Percentiles rank a stretch among this genome's conserved stretches.
Evolutionary conservation across 805 yeast species (phyloP).

Genomic region (Metschnikowia lochheadii): DNA sequence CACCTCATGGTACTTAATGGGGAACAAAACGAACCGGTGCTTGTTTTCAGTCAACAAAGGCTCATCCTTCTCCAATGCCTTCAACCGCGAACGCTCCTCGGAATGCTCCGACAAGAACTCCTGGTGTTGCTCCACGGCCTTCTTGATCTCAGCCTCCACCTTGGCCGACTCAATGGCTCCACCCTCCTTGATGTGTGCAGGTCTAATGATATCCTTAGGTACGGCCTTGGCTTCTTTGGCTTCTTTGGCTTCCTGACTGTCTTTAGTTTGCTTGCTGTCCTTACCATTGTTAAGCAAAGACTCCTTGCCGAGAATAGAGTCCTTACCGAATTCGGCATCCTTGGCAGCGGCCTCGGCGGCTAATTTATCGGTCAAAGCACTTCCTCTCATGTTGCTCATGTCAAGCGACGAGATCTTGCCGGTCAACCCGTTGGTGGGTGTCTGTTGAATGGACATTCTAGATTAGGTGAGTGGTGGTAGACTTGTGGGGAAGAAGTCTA

Average conservation of each 20-base stretch:
- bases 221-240: conserved; percentile 12
- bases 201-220: conserved; percentile 19
- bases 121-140: conserved; percentile 40
- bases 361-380: conserved; percentile 39
- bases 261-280: background rate
- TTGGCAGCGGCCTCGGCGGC: conserved; percentile 33
- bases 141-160: conserved; percentile 23
- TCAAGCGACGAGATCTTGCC: conserved; percentile 41
- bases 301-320: conserved; percentile 18
- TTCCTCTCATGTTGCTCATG: conserved; percentile 29
- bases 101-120: conserved; percentile 58
- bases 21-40: conserved; percentile 88
- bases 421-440: conserved; percentile 44
- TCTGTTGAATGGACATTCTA: conserved; percentile 36
- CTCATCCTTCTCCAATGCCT: conserved; percentile 79
- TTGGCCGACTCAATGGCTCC: conserved; percentile 19
- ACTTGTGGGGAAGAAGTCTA: too few species aligned
- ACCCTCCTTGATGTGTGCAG: conserved; percentile 17
- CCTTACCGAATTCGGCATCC: conserved; percentile 15
- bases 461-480: too few species aligned
- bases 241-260: background rate
- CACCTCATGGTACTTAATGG: conserved; percentile 93
- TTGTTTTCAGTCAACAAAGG: conserved; percentile 83
- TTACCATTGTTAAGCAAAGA: conserved; percentile 4
- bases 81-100: conserved; percentile 68